These are phyloP conservation scores for Termitomyces sp. DNA, from an alignment of 768 basidiomycete species.

Conservation along the genomic window DNA sequence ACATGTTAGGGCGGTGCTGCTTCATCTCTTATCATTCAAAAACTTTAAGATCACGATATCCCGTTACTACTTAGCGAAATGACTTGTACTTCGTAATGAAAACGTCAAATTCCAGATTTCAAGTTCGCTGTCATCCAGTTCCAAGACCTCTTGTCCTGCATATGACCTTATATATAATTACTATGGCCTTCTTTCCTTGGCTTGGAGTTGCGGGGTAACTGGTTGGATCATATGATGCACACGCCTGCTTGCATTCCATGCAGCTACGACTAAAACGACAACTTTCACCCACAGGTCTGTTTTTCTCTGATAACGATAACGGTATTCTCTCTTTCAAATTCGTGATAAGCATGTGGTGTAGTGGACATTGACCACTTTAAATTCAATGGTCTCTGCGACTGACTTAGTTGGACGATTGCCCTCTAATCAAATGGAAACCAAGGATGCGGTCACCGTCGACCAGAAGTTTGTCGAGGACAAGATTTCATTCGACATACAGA, in stretches of 20 bases:
- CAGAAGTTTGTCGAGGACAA: slow-evolving; percentile 28
- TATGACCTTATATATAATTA: neutral
- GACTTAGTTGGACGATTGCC: neutral
- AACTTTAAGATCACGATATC: slow-evolving; percentile 43
- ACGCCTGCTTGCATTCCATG: neutral
- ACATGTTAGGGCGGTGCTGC: slow-evolving; percentile 78
- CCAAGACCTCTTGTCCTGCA: neutral
- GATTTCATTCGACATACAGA: slow-evolving; percentile 25
- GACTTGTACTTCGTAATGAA: slow-evolving; percentile 10
- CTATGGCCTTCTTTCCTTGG: neutral
- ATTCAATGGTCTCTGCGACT: neutral
- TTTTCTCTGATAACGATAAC: neutral
- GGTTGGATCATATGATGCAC: neutral
- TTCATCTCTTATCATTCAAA: slow-evolving; percentile 86
- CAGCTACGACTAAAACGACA: neutral
- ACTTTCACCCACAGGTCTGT: neutral
- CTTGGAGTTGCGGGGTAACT: neutral
- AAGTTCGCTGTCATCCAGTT: too few species aligned
- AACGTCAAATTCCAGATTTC: neutral
- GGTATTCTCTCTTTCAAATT: neutral
- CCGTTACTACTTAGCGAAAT: slow-evolving; percentile 5
- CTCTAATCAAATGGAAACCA: neutral
- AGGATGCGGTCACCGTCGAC: neutral
- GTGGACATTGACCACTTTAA: neutral
- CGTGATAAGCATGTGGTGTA: neutral